A percentile compares a stretch with the other conserved stretches of the same genome.
Evolutionary conservation across 2,329 filamentous ascomycete species (phyloP).

Genomic region (Phaeosphaeriaceae sp.): DNA sequence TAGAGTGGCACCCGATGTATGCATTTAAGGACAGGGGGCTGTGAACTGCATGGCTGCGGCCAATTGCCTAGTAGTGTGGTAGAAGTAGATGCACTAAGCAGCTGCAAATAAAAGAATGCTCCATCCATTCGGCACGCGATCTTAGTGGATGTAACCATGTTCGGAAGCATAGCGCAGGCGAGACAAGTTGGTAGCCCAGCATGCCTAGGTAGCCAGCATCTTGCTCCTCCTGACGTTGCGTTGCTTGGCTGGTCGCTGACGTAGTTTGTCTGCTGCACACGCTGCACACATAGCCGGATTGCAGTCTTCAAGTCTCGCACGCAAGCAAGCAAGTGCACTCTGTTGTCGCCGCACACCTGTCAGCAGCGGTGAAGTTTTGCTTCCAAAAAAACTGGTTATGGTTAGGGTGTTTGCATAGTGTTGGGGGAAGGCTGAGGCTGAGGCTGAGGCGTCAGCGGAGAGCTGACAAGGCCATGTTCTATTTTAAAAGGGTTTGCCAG

Average conservation of each 20-base stretch:
- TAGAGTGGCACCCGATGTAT: too few species aligned
- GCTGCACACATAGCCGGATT: too few species aligned
- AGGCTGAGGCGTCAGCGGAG: conserved; percentile 21
- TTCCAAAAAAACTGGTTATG: too few species aligned
- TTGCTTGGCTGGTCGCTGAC: conserved; percentile 13
- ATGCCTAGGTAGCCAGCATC: conserved; percentile 4
- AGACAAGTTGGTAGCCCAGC: too few species aligned
- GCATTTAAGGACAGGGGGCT: too few species aligned
- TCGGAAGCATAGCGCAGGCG: neutral
- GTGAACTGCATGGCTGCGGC: too few species aligned
- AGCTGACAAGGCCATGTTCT: conserved; percentile 25
- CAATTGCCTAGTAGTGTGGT: too few species aligned
- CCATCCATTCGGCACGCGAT: too few species aligned
- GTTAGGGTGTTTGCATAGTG: conserved; percentile 8
- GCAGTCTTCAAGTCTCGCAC: too few species aligned
- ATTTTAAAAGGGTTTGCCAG: conserved; percentile 29
- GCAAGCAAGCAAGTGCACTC: too few species aligned
- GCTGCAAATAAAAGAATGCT: conserved; percentile 3
- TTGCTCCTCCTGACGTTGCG: neutral
- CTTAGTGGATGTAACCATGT: conserved; percentile 2
- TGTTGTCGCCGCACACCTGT: too few species aligned
- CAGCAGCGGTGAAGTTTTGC: conserved; percentile 6
- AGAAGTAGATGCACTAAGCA: neutral
- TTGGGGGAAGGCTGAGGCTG: conserved; percentile 37
- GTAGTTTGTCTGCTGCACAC: conserved; percentile 1